These are phyloP conservation scores for Solanum phureja DNA, from an alignment of 257 asterid species.

Conservation along the genomic window DNA sequence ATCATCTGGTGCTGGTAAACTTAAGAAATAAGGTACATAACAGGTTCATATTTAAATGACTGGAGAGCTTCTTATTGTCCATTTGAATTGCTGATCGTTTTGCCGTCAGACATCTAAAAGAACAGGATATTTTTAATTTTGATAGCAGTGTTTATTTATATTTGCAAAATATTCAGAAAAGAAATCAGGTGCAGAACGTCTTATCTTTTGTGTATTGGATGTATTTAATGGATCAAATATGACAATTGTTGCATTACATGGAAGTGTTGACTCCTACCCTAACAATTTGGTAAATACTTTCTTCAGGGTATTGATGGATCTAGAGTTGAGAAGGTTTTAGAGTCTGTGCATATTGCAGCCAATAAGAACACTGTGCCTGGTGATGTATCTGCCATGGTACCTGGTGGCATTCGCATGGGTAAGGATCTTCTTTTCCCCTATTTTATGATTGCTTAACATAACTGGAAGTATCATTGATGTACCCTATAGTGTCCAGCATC, in stretches of 20 bases:
- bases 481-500: not conserved
- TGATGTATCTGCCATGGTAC: conserved; percentile 98
- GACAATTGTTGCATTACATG: not conserved
- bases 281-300: not conserved
- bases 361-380: conserved; percentile 97
- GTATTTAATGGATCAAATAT: not conserved
- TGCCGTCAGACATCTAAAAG: not conserved
- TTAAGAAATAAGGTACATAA: conserved; percentile 56
- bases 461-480: not conserved
- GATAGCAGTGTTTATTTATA: not conserved
- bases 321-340: conserved; percentile 89
- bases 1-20: conserved; percentile 91
- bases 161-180: not conserved
- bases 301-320: conserved; percentile 96
- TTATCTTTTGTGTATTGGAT: not conserved
- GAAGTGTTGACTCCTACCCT: not conserved
- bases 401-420: conserved; percentile 99
- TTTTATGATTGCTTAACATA: not conserved
- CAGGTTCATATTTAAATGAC: not conserved
- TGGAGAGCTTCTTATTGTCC: not conserved
- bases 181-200: not conserved
- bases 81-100: not conserved
- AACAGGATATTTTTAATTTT: not conserved
- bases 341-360: conserved; percentile 92
- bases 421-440: not conserved